Evolutionary conservation across 140 eudicot genomes (phyloP), one percentile per base, ranked within the genome.

Genomic region (Cichorium intybus): DNA sequence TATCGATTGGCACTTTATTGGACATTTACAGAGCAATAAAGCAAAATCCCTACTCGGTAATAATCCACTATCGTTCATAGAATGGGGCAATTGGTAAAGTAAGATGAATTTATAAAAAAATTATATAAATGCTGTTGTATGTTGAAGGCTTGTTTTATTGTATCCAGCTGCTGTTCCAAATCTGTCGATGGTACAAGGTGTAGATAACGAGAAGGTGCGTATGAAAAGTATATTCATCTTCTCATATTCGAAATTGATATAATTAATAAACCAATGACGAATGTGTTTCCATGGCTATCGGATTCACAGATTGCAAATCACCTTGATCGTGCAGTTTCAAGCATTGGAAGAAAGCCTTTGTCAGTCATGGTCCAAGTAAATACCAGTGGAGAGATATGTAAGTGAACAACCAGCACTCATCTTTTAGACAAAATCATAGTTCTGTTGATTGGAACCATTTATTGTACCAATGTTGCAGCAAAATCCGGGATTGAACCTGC

Each of bases 1-100:
- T 26, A 90, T 90, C 41, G 77, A 79, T 20, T 90, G 93, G 97
- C 97, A 90, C 70, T 90, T 86, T 77, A 75, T 90, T 47, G 97
- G 97, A 66, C 93, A 90, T 63, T 82, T 90, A 80, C 97, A 90
- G 82, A 86, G 87, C 84, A 90, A 90, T 51, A 90, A 90, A 81
- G 93, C 81, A 26, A 90, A 90, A 62, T 58, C 95, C 4, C 81
- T 90, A 20, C 68, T 90, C 27, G 81, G 97, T 89, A 83, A 51
- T 15, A n/a, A 12, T 39, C 46, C 39, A 6, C 24, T 48, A 46
- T 18, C 4, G 16, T 9, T 24, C 41, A 6, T 29, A 56, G 39
- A 56, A 56, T 26, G 16, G 23, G 18, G 51, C 28, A 24, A 60
- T 39, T 22, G 6, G 16, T 39, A 18, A 35, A 35, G 0, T 35